Percentiles rank a stretch among this genome's conserved stretches.
Evolutionary conservation across 2,329 filamentous ascomycete genomes (phyloP).

Genomic region (Rhynchosporium graminicola): DNA sequence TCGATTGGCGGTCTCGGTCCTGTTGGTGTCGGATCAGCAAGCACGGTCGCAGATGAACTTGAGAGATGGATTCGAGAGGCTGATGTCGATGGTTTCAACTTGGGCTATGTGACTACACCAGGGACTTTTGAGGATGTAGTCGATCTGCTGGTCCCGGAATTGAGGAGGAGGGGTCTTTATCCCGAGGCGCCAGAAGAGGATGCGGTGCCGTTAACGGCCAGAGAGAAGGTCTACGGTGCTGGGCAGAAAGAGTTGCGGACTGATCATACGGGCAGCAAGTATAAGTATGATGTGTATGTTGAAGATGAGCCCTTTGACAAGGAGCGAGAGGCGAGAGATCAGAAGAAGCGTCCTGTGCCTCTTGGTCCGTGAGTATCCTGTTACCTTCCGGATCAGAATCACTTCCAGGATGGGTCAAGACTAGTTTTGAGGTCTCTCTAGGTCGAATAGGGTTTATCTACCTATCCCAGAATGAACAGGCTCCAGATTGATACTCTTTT

Average conservation of each 20-base stretch:
- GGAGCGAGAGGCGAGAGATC: slow-evolving; percentile 18
- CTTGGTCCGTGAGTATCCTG: neutral
- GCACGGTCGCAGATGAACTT: slow-evolving; percentile 63
- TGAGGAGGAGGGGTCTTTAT: slow-evolving; percentile 58
- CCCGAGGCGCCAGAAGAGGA: slow-evolving; percentile 39
- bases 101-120: slow-evolving; percentile 67
- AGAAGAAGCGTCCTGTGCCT: neutral
- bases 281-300: slow-evolving; percentile 63
- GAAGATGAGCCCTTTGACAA: slow-evolving; percentile 49
- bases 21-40: slow-evolving; percentile 47
- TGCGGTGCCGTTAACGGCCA: slow-evolving; percentile 46
- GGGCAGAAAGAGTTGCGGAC: slow-evolving; percentile 57
- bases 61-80: slow-evolving; percentile 68
- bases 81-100: slow-evolving; percentile 74
- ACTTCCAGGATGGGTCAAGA: too few species aligned
- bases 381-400: too few species aligned
- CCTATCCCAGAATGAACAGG: too few species aligned
- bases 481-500: too few species aligned
- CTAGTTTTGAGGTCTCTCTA: too few species aligned
- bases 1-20: slow-evolving; percentile 67
- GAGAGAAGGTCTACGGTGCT: slow-evolving; percentile 63
- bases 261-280: slow-evolving; percentile 60
- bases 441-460: too few species aligned
- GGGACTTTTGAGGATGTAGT: slow-evolving; percentile 68
- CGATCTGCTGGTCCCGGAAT: slow-evolving; percentile 64